These are phyloP conservation scores for Sisymbrium irio DNA, from an alignment of 345 rosid species.

Conservation along the genomic window DNA sequence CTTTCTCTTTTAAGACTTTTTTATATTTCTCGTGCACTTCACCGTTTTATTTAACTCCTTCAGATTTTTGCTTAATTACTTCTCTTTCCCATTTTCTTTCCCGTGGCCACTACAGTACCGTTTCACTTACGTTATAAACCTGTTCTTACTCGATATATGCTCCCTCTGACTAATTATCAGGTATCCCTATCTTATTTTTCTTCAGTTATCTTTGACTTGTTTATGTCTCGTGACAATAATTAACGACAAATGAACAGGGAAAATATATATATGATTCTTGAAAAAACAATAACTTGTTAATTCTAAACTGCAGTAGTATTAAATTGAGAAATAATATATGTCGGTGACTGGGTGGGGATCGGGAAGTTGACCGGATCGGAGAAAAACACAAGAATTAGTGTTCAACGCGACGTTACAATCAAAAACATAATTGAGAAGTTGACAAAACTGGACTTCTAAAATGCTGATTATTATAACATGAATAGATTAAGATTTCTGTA, in stretches of 20 bases:
- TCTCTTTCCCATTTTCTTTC: not conserved
- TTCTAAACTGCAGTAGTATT: not conserved
- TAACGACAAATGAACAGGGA: not conserved
- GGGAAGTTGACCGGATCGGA: conserved; percentile 10
- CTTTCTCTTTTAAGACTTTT: not conserved
- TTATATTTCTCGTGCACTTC: conserved; percentile 25
- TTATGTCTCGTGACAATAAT: not conserved
- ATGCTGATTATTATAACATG: not conserved
- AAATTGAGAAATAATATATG: not conserved
- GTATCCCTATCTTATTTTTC: not conserved
- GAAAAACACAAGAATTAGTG: not conserved
- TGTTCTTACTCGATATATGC: not conserved
- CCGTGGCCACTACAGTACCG: not conserved
- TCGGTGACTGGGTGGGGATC: conserved; percentile 7
- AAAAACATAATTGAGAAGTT: not conserved
- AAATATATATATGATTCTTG: not conserved
- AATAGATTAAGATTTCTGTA: not conserved
- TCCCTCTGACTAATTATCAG: not conserved
- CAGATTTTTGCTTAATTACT: not conserved
- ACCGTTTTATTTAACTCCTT: conserved; percentile 13
- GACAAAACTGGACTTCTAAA: conserved; percentile 12
- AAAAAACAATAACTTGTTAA: not conserved
- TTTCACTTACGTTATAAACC: not conserved
- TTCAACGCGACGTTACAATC: conserved; percentile 15
- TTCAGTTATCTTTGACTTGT: not conserved